A percentile compares a stretch with the other conserved stretches of the same genome.
Conservation (phyloP, 2,329 filamentous ascomycete species). For the Monilinia laxa region DNA sequence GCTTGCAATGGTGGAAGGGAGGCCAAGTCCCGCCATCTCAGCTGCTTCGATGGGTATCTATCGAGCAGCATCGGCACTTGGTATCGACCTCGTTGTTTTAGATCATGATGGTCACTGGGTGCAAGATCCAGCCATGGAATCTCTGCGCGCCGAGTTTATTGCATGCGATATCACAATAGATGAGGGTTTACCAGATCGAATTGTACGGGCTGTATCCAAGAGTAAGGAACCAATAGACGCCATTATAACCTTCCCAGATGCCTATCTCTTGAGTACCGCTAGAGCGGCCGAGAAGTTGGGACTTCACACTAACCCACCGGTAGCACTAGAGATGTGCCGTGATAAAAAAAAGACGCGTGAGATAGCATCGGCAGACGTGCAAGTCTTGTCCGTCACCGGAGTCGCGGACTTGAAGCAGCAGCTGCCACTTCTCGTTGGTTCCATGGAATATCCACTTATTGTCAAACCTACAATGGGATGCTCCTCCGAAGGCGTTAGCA, state of each 20-base stretch:
- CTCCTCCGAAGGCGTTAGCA: constrained; percentile 9
- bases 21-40: neutral
- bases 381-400: constrained; percentile 17
- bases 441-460: constrained; percentile 24
- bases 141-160: constrained; percentile 41
- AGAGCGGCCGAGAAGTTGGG: constrained; percentile 39
- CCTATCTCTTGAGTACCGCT: constrained; percentile 37
- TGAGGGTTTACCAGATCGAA: constrained; percentile 35
- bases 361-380: neutral
- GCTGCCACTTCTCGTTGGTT: constrained; percentile 17
- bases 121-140: neutral
- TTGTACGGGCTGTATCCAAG: constrained; percentile 38
- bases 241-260: constrained; percentile 43
- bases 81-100: neutral
- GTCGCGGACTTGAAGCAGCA: neutral
- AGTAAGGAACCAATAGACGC: constrained; percentile 40
- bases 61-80: neutral
- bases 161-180: constrained; percentile 34
- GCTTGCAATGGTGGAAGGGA: constrained; percentile 8
- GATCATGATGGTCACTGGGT: constrained; percentile 10
- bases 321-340: constrained; percentile 38
- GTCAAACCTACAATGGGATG: constrained; percentile 22
- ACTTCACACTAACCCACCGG: constrained; percentile 38
- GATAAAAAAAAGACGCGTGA: constrained; percentile 40
- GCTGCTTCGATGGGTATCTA: constrained; percentile 1